Base-by-base conservation (phyloP, 805 yeast species). In the Yueomyces sinensis region DNA sequence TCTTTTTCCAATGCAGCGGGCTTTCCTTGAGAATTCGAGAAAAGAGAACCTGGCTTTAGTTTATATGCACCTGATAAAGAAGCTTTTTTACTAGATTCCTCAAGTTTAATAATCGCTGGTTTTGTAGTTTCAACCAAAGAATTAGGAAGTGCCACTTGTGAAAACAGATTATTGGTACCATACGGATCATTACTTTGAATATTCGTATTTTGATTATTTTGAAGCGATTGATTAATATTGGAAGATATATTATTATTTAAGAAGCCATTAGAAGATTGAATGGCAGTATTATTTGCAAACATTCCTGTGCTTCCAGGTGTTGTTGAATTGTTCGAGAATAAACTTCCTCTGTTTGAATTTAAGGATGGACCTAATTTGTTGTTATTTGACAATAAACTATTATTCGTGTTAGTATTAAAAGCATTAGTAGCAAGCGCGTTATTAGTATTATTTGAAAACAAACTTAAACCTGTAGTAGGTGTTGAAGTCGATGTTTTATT, bases 81-180 rank as follows among this genome's bases (percentile, higher is more conserved):
- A 32, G 70, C 68, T 52, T 74, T 79, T 53, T 73, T 79, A 29
- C 55, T 61, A 27, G 61, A 52, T 2, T 61, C 52, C 14, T 55
- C 53, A 7, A 70, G 44, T 7, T 77, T 73, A 18, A 66, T 66
- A 5, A 64, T 68, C 6, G 70, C 58, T 9, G 72, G 66, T 29
- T 62, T 65, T 11, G 59, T 49, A n/a, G 63, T 57, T 34, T 49
- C 50, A 4, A 68, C 61, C 18, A 65, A 59, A 13, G 61, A 50
- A 20, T 48, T 45, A 9, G 59, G 61, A n/a, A 58, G 49, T 23
- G 55, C 53, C 29, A 49, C 47, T 30, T 51, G 54, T 3, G 56
- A 41, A 46, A 82, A 84, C 34, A 87, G 61, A 5, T 86, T 81
- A 45, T 77, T 76, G 32, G 72, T 68, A 1, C 95, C 94, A 51